Evolutionary conservation across 1,139 yeast genomes (phyloP).

Genomic region (Diutina ranongensis): DNA sequence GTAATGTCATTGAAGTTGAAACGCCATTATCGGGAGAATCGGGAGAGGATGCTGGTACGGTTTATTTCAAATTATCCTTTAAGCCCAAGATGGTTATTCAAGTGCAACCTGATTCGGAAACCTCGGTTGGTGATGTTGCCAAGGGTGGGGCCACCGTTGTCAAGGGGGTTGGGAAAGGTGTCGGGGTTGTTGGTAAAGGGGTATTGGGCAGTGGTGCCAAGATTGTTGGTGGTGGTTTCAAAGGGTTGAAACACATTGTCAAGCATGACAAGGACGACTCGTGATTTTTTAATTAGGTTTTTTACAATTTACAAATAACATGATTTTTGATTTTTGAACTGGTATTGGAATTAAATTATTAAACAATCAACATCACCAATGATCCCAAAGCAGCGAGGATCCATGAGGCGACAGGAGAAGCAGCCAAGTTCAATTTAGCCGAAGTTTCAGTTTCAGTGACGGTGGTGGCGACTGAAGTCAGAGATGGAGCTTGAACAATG

Average conservation of each 20-base stretch:
- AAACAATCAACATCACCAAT: not conserved
- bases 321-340: not conserved
- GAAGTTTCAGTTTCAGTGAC: not conserved
- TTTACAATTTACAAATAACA: no score
- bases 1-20: constrained; percentile 36
- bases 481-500: not conserved
- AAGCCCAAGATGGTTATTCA: constrained; percentile 57
- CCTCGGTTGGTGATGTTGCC: constrained; percentile 31
- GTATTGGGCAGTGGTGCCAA: constrained; percentile 10
- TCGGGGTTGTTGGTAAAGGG: constrained; percentile 24
- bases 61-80: constrained; percentile 49
- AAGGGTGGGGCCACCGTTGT: constrained; percentile 15
- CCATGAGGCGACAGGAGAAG: not conserved
- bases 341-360: not conserved
- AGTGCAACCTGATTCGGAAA: constrained; percentile 26
- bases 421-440: not conserved
- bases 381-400: not conserved
- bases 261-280: constrained; percentile 1
- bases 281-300: not conserved
- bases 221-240: constrained; percentile 1
- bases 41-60: constrained; percentile 51
- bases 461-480: not conserved
- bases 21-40: constrained; percentile 46
- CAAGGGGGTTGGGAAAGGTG: constrained; percentile 31
- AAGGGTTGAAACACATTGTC: not conserved